Percentiles rank a stretch among this genome's conserved stretches.
These are phyloP conservation scores for Canavalia gladiata DNA, from an alignment of 306 rosid species.

Conservation along the genomic window DNA sequence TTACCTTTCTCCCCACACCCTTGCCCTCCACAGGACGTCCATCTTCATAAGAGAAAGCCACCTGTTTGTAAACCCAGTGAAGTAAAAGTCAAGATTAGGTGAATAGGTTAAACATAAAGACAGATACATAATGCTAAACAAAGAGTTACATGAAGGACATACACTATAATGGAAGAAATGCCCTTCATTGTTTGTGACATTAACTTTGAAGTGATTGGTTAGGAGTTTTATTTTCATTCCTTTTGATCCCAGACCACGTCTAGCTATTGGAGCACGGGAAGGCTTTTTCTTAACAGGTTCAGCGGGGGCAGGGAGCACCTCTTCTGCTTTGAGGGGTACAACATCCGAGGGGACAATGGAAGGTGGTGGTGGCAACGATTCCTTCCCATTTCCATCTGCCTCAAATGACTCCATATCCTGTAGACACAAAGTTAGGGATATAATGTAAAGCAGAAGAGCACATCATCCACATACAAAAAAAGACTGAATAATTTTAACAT, in stretches of 20 bases:
- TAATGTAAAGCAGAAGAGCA: neutral
- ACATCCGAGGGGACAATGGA: conserved; percentile 79
- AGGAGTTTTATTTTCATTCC: conserved; percentile 70
- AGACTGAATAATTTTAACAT: neutral
- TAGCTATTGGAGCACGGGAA: conserved; percentile 69
- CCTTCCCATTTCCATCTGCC: conserved; percentile 63
- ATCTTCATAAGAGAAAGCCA: conserved; percentile 79
- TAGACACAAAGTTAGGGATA: neutral
- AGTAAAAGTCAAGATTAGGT: neutral
- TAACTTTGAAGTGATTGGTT: conserved; percentile 88
- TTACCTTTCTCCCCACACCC: conserved; percentile 86
- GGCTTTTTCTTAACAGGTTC: conserved; percentile 73
- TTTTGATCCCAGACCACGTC: conserved; percentile 71
- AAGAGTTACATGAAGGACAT: conserved; percentile 40
- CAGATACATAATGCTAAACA: neutral
- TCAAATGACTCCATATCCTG: conserved; percentile 71
- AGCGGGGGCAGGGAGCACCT: conserved; percentile 25
- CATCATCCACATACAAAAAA: neutral
- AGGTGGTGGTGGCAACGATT: conserved; percentile 85
- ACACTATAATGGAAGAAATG: conserved; percentile 91
- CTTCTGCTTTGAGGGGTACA: conserved; percentile 65
- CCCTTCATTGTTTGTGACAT: conserved; percentile 65
- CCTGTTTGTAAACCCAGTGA: conserved; percentile 55
- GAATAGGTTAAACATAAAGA: neutral
- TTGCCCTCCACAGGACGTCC: conserved; percentile 89